Percentiles rank a stretch among this genome's conserved stretches.
Evolutionary conservation across 1,284 basidiomycete species (phyloP).

Genomic region (Pyrrhoderma lamaoense): DNA sequence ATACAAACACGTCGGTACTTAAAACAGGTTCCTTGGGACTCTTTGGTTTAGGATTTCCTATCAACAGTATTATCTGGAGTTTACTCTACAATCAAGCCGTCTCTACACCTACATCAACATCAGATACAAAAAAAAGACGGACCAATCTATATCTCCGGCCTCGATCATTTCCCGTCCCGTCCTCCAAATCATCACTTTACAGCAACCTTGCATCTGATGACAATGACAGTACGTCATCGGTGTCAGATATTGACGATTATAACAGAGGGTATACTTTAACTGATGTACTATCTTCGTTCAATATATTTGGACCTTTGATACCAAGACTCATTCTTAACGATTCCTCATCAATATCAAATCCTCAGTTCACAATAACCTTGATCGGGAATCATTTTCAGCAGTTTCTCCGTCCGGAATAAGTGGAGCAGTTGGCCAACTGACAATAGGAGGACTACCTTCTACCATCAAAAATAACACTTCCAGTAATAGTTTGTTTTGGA

Average conservation of each 20-base stretch:
- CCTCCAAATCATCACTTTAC: background rate
- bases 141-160: background rate
- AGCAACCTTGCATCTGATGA: background rate
- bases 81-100: slow-evolving; percentile 3
- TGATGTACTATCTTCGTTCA: slow-evolving; percentile 19
- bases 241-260: no score
- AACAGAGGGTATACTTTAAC: no score
- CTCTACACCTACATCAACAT: background rate
- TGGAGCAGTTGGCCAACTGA: slow-evolving; percentile 34
- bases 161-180: background rate
- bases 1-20: slow-evolving; percentile 43
- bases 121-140: no score
- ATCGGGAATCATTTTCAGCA: slow-evolving; percentile 41
- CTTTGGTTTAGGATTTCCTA: slow-evolving; percentile 51
- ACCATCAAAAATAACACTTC: slow-evolving; percentile 30
- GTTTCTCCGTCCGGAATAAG: background rate
- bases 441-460: slow-evolving; percentile 43
- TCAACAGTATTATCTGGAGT: slow-evolving; percentile 26
- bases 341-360: slow-evolving; percentile 1
- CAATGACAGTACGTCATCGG: background rate
- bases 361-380: slow-evolving; percentile 31
- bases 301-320: slow-evolving; percentile 19
- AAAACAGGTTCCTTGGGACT: slow-evolving; percentile 42
- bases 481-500: slow-evolving; percentile 37
- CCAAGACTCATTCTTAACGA: slow-evolving; percentile 17